Evolutionary conservation across 192 early-diverging fungal species (phyloP), one percentile per base, ranked within the genome.

Genomic region (Backusella liffmaniae): DNA sequence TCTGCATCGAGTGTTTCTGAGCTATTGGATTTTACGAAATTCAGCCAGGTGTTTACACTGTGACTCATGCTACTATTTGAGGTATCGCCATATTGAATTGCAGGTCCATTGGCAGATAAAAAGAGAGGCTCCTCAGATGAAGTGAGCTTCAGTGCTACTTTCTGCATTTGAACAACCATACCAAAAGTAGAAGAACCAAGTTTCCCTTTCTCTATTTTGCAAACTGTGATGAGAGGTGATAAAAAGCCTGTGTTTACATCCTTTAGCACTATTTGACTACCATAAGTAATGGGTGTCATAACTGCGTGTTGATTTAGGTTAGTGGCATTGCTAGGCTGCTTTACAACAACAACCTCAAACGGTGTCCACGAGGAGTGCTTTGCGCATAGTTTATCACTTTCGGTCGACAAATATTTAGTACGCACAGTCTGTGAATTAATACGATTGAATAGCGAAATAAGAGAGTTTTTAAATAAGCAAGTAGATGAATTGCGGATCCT

Each of bases 381-480:
- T 29, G 90, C 90, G 70, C 90, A 89, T 35, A 91, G 77, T 67
- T 83, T 84, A 71, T 84, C 74, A 70, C 80, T 77, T 73, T 90
- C 85, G 8, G 91, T 86, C 29, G 88, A 87, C 79, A 96, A 88
- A 77, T 92, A 96, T 74, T 95, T 92, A 46, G 96, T 96, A 62
- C 90, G 90, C 70, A 93, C 92, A 0, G 94, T 96, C 86, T 98
- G 96, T 9, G 95, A 94, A 80, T 94, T 95, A 76, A 95, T 92
- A 73, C 96, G 93, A 77, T 96, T 96, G 80, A 96, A 96, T 41
- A 98, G 86, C 6, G 94, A 91, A 21, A 98, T 87, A 12, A 88
- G 80, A 29, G 91, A 90, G 6, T 93, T 93, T 30, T 90, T 89
- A 26, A 88, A 86, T 56, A 97, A 91, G 70, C 94, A 93, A 1